Evolutionary conservation across 1,284 basidiomycete species (phyloP).

Genomic region (Ceratobasidium sp.): DNA sequence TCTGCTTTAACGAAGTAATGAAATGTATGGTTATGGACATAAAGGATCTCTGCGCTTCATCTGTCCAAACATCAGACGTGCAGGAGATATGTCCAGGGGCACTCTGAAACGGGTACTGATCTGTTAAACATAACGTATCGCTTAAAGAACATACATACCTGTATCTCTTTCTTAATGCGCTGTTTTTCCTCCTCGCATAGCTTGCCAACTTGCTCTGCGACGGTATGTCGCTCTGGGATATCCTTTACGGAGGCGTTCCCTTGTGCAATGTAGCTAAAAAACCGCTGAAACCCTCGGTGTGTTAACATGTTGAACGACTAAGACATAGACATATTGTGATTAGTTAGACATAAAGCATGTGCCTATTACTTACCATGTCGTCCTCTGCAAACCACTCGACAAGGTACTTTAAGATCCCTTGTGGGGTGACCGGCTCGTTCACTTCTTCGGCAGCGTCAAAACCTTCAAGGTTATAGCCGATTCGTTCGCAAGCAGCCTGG

Average conservation of each 20-base stretch:
- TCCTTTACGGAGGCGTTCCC: neutral
- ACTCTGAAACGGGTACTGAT: neutral
- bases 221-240: conserved; percentile 5
- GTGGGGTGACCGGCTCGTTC: conserved; percentile 16
- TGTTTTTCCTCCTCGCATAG: conserved; percentile 17
- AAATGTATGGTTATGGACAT: conserved; percentile 37
- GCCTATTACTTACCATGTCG: neutral
- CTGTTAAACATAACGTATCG: neutral
- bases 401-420: conserved; percentile 4
- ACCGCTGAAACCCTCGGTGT: conserved; percentile 8
- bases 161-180: conserved; percentile 11
- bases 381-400: conserved; percentile 13
- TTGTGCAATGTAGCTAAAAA: conserved; percentile 15
- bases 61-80: conserved; percentile 37
- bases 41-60: conserved; percentile 11
- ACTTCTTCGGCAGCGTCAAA: neutral
- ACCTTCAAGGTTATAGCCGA: conserved; percentile 2
- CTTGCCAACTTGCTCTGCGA: conserved; percentile 3
- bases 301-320: conserved; percentile 14
- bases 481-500: neutral
- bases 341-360: neutral
- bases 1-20: neutral
- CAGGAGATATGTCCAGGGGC: conserved; percentile 38
- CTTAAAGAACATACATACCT: neutral
- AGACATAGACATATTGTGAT: neutral